A percentile compares a stretch with the other conserved stretches of the same genome.
Conservation (phyloP, 2,329 filamentous ascomycete species). For the Juglanconis oblonga region DNA sequence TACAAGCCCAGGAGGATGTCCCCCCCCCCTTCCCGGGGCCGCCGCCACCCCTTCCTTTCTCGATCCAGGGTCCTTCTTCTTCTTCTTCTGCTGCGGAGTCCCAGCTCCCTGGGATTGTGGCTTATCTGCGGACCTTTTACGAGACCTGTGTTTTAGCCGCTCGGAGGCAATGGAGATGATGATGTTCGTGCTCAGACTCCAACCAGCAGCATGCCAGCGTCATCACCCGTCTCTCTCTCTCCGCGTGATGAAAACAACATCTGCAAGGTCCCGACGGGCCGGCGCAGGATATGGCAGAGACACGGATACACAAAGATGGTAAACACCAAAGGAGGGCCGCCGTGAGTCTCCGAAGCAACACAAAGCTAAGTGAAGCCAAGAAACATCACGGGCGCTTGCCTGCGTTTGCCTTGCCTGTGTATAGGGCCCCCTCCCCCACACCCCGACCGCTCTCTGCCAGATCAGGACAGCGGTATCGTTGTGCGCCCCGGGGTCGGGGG, state of each 20-base stretch:
- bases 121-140: background rate
- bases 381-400: background rate
- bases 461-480: background rate
- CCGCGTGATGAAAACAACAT: background rate
- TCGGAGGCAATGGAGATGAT: background rate
- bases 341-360: background rate
- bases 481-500: background rate
- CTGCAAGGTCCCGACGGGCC: background rate
- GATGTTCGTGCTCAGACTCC: background rate
- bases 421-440: too few relatives aligned
- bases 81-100: background rate
- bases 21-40: too few relatives aligned
- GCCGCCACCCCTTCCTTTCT: background rate
- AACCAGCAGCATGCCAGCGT: background rate
- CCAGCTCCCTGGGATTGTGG: background rate
- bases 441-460: background rate
- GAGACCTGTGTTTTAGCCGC: background rate
- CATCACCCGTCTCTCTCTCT: background rate
- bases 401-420: background rate
- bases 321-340: background rate
- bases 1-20: too few relatives aligned
- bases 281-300: background rate
- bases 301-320: background rate
- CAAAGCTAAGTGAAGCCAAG: background rate
- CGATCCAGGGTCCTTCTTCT: background rate